Base-by-base conservation (phyloP, 176 grass and related monocot genomes). In the Cocos nucifera region DNA sequence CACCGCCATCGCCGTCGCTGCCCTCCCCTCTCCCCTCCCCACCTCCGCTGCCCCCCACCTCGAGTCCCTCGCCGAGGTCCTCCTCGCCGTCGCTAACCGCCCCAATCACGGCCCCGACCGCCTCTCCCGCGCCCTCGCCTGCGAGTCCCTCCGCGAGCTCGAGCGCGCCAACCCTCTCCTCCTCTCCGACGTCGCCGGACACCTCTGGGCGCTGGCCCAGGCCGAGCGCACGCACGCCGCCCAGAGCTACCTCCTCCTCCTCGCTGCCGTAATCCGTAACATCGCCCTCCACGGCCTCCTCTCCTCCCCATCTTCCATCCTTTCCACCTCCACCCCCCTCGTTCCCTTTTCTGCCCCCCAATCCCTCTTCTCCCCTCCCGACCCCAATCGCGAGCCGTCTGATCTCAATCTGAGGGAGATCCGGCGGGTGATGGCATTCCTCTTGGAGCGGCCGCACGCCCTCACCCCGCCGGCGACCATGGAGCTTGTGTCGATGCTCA, bases 351-450 rank as follows among this genome's bases (percentile, higher is more conserved):
- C 28, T 50, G 66, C 78, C 19, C 90, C 90, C 2, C 32, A 60
- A 0, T 75, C 65, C 67, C 75, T 82, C 71, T 22, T 82, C 57
- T 66, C 69, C 4, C 19, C 35, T 20, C 26, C 65, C 10, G 18
- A 68, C 56, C 51, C n/a, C n/a, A 18, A 44, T n/a, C 27, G 53
- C 17, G 65, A 56, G 10, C 86, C 86, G 0, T 95, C 83, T 3
- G 86, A 95, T 58, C n/a, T 79, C 5, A 95, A 87, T 57, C 26
- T 95, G 29, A 76, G 90, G 75, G 90, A 95, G 51, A 79, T 89
- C 51, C 73, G 79, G 78, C 75, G 84, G 74, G 74, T 95, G 52
- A 64, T 95, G 51, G 82, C 80, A 10, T 78, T 95, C 52, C 71
- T 87, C 48, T 75, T 86, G 73, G 86, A 95, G 58, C 66, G 90